A percentile compares a stretch with the other conserved stretches of the same genome.
Conservation (phyloP, 2,329 filamentous ascomycete species). For the Alternaria consortialis region DNA sequence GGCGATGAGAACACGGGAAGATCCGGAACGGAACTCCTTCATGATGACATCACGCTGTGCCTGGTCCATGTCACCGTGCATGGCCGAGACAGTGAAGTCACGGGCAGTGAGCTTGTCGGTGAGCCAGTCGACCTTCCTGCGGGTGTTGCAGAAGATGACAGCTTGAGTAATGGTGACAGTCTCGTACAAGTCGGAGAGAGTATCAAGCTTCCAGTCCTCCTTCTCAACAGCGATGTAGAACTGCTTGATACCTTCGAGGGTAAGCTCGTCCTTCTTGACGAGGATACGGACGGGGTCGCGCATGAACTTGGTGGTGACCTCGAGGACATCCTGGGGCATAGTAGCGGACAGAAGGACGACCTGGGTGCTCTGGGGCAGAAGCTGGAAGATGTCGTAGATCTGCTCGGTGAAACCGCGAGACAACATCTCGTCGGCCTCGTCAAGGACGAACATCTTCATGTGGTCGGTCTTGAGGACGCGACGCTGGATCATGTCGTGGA, state of each 20-base stretch:
- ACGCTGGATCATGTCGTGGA: constrained; percentile 99
- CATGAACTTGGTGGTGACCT: constrained; percentile 99
- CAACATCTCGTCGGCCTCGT: constrained; percentile 99
- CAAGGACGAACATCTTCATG: constrained; percentile 99
- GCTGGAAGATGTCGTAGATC: constrained; percentile 99
- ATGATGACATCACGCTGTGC: constrained; percentile 98
- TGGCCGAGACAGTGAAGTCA: constrained; percentile 99
- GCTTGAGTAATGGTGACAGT: constrained; percentile 99
- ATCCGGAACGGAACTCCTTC: constrained; percentile 99
- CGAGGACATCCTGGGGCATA: constrained; percentile 98
- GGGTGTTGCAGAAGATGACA: constrained; percentile 99
- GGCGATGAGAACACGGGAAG: constrained; percentile 97
- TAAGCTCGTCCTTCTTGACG: constrained; percentile 99
- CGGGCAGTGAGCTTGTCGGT: constrained; percentile 98
- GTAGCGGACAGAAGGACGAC: constrained; percentile 97
- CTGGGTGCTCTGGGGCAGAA: constrained; percentile 96
- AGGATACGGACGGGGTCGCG: constrained; percentile 98
- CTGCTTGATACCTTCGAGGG: constrained; percentile 99
- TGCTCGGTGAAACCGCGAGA: constrained; percentile 99
- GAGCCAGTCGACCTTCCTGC: constrained; percentile 99
- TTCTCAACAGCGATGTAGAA: constrained; percentile 99
- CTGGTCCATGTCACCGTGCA: constrained; percentile 99
- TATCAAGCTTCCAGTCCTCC: constrained; percentile 99
- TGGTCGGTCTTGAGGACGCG: constrained; percentile 94
- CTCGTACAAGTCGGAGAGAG: constrained; percentile 98